Percentiles rank a stretch among this genome's conserved stretches.
Evolutionary conservation across 2,329 filamentous ascomycete genomes (phyloP).

Genomic region (Cyanodermella asteris): DNA sequence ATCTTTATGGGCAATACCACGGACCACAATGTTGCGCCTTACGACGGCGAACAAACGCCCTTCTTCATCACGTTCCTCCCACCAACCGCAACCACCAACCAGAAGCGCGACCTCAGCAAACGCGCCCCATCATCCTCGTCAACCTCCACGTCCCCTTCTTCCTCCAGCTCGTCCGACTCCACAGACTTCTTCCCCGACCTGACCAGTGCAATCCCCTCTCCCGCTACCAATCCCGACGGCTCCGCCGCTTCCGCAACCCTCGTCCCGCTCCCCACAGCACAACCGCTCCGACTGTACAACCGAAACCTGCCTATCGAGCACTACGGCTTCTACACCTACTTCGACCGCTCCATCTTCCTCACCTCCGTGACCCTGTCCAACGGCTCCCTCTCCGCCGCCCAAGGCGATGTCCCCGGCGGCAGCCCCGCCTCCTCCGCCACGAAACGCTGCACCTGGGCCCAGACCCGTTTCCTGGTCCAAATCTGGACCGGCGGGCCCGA

Average conservation of each 20-base stretch:
- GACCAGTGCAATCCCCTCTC: constrained; percentile 37
- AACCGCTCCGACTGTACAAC: constrained; percentile 71
- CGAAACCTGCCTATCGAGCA: constrained; percentile 62
- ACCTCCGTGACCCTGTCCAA: constrained; percentile 33
- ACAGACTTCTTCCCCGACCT: constrained; percentile 21
- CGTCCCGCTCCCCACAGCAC: constrained; percentile 43
- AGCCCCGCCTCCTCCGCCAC: constrained; percentile 22
- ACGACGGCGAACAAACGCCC: constrained; percentile 67
- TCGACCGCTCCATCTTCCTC: constrained; percentile 67
- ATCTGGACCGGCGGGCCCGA: constrained; percentile 35
- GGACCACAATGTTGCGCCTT: constrained; percentile 46
- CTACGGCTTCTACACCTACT: constrained; percentile 88
- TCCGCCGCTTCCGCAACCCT: constrained; percentile 50
- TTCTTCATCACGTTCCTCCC: constrained; percentile 62
- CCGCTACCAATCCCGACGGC: constrained; percentile 42
- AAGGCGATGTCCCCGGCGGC: constrained; percentile 23
- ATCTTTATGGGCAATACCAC: constrained; percentile 70
- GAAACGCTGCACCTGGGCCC: constrained; percentile 33
- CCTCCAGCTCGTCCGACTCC: too few species aligned
- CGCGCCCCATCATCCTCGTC: constrained; percentile 11
- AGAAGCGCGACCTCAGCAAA: constrained; percentile 17
- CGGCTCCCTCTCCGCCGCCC: constrained; percentile 16
- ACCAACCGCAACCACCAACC: constrained; percentile 13
- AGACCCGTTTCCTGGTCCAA: constrained; percentile 38
- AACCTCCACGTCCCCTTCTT: constrained; percentile 12